Evolutionary conservation across 257 asterid genomes (phyloP).

Genomic region (Plantago ovata): DNA sequence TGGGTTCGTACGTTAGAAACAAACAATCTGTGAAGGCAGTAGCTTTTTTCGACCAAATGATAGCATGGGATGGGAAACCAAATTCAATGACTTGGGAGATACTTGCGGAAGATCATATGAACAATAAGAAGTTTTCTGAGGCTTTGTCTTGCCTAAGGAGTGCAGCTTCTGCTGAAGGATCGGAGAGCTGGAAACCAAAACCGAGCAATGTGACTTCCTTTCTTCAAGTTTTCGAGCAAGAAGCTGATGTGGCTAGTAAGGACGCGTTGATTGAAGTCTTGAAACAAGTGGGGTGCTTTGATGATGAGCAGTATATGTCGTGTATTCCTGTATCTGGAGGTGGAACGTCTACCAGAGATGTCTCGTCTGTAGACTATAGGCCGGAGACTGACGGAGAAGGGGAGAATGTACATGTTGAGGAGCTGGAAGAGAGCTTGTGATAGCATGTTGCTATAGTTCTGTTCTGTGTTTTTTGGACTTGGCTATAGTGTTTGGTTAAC

Average conservation of each 20-base stretch:
- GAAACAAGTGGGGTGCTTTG: slow-evolving; percentile 52
- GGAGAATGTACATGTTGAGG: slow-evolving; percentile 33
- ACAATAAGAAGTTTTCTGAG: slow-evolving; percentile 43
- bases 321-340: slow-evolving; percentile 30
- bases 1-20: slow-evolving; percentile 61
- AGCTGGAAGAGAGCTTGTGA: slow-evolving; percentile 62
- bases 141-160: slow-evolving; percentile 70
- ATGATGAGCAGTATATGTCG: slow-evolving; percentile 50
- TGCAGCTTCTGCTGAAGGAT: slow-evolving; percentile 56
- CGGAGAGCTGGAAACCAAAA: slow-evolving; percentile 76
- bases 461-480: too few species aligned
- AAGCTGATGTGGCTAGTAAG: slow-evolving; percentile 42
- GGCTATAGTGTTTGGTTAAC: too few species aligned
- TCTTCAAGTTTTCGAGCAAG: slow-evolving; percentile 54
- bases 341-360: slow-evolving; percentile 21
- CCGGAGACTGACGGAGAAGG: slow-evolving; percentile 33
- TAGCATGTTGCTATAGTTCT: neutral
- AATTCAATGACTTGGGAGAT: slow-evolving; percentile 86
- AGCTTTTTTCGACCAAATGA: slow-evolving; percentile 61
- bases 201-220: slow-evolving; percentile 44
- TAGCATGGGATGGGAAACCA: slow-evolving; percentile 64
- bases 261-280: slow-evolving; percentile 48
- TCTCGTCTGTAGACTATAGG: slow-evolving; percentile 21
- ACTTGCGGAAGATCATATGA: slow-evolving; percentile 65
- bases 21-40: slow-evolving; percentile 49